Base-by-base conservation (phyloP, 2,329 filamentous ascomycete genomes). In the Pyrenochaeta sp. region DNA sequence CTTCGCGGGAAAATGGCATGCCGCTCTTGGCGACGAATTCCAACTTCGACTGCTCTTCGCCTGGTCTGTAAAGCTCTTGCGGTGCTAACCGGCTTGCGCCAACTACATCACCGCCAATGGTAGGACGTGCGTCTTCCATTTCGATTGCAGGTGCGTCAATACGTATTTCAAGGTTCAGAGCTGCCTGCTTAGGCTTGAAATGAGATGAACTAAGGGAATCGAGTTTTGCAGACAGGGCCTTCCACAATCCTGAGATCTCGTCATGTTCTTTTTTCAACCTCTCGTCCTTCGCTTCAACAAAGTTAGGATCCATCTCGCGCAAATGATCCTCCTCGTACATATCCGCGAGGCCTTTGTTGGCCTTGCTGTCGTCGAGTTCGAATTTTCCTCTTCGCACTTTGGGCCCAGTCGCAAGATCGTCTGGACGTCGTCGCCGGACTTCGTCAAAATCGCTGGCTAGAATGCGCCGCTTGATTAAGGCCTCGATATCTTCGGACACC, bases 91-190 rank as follows among this genome's bases (percentile, higher is more conserved):
- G 90, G 68, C 88, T 90, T 29, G 74, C 75, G 21, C 86, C 86
- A 12, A 83, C 82, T 53, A 92, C 86, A 36, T 90, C 91, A 68
- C 88, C 87, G 37, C 90, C 90, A 0, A 89, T 91, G 14, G 90
- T 89, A 7, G 95, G 94, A 67, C 96, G 90, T 1, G 92, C 94
- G 71, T 99, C 95, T 79, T 99, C 95, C 90, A 98, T 96, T 63
- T 86, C 84, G 61, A 98, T 88, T 3, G 91, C 92, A n/a, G 93
- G 91, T 3, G 95, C 91, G 76, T 98, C 94, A 21, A 91, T 85
- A 30, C 97, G 89, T 49, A 97, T 90, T 37, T 91, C 93, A 58
- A 99, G 85, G 40, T 86, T 86, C n/a, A 91, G 87, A 45, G 89
- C 89, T 1, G 89, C 84, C 10, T 91, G 88, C 79, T 93, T 96